These are phyloP conservation scores for Zymoseptoria crescenta DNA, from an alignment of 2,329 filamentous ascomycete species.

Conservation along the genomic window DNA sequence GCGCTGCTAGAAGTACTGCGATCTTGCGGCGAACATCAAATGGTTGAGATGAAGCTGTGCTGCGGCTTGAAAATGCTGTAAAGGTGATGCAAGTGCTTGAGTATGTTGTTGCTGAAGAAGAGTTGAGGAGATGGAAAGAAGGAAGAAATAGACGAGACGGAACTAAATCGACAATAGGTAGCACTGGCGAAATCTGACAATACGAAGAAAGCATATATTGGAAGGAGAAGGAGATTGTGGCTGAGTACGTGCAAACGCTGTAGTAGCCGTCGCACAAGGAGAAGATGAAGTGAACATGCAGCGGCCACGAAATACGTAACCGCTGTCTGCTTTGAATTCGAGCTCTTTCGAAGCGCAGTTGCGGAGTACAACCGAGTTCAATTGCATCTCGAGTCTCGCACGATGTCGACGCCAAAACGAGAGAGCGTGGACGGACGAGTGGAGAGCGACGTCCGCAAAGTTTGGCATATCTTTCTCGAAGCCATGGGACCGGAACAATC, in stretches of 20 bases:
- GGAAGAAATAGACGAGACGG: neutral
- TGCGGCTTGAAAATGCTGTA: slow-evolving; percentile 1
- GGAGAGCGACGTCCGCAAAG: too few relatives aligned
- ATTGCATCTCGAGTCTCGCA: neutral
- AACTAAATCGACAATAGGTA: neutral
- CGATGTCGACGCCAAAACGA: too few relatives aligned
- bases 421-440: too few relatives aligned
- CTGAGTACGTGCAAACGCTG: neutral
- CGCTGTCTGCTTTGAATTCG: neutral
- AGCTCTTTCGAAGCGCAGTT: neutral
- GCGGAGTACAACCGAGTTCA: neutral
- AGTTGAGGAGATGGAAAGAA: neutral
- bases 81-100: slow-evolving; percentile 5
- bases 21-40: neutral
- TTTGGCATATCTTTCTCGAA: too few relatives aligned
- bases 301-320: neutral
- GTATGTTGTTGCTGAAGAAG: neutral
- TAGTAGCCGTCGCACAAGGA: neutral
- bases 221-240: neutral
- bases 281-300: neutral
- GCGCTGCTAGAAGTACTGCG: neutral
- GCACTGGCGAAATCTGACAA: neutral
- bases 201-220: neutral
- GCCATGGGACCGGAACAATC: neutral
- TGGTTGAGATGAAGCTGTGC: neutral